Evolutionary conservation across 805 yeast genomes (phyloP).

Genomic region (Wickerhamomyces chambardii): DNA sequence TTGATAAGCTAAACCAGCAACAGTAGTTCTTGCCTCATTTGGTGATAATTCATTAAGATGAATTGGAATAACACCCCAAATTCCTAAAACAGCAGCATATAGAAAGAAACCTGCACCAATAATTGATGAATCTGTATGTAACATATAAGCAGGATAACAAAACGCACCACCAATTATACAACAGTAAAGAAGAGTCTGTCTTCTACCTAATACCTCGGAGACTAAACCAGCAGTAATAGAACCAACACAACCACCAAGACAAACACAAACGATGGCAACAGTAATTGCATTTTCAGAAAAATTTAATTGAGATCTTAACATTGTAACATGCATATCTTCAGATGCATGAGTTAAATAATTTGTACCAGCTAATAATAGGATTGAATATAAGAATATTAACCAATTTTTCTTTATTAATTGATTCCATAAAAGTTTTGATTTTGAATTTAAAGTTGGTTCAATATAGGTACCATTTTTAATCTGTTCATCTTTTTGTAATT

Average conservation of each 20-base stretch:
- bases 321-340: constrained; percentile 66
- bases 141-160: constrained; percentile 49
- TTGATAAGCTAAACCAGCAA: constrained; percentile 58
- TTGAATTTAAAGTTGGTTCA: constrained; percentile 15
- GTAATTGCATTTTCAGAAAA: constrained; percentile 40
- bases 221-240: constrained; percentile 49
- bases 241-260: constrained; percentile 60
- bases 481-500: constrained; percentile 16
- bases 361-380: constrained; percentile 58
- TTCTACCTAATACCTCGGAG: constrained; percentile 54
- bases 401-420: constrained; percentile 35
- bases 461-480: constrained; percentile 19
- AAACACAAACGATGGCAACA: constrained; percentile 52
- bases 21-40: constrained; percentile 53
- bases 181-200: constrained; percentile 43
- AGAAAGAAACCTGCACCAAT: constrained; percentile 57
- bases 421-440: constrained; percentile 7
- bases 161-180: constrained; percentile 51
- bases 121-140: constrained; percentile 27
- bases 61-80: constrained; percentile 67
- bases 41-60: constrained; percentile 60
- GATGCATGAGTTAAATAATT: constrained; percentile 70
- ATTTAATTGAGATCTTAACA: constrained; percentile 44
- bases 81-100: constrained; percentile 60
- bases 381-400: constrained; percentile 48